Base-by-base conservation (phyloP, 768 basidiomycete species). In the Mycena alexandri region DNA sequence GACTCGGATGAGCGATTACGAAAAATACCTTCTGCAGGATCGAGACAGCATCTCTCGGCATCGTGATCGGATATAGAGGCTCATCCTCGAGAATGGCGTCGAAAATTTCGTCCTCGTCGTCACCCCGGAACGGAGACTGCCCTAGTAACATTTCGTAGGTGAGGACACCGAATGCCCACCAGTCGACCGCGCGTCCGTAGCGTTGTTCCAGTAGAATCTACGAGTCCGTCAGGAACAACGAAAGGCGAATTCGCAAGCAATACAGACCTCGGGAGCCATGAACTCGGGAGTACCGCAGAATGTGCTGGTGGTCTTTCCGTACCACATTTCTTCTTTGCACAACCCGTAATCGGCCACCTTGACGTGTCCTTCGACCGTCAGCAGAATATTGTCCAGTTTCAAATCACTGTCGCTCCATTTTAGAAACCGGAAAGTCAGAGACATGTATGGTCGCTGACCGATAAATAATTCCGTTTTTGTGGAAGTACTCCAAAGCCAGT, bases 231-330 rank as follows among this genome's bases (percentile, higher is more conserved):
- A 56, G 22, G 6, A 33, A 17, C 12, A 36, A 65, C 9, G n/a
- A 22, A 42, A 9, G 58, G 48, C 17, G 41, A 3, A 38, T 33
- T 24, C 29, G 6, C 29, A 29, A 29, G 12, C 63, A 25, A 13
- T 41, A 69, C 85, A 44, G 66, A 96, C 97, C 87, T 99, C 98
- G 4, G 98, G 98, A 22, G 98, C 98, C 98, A 99, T 99, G 80
- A 99, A 99, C 78, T 99, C 98, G 0, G 98, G 98, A 19, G 98
- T 99, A 58, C 98, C 98, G 81, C 98, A 99, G 82, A 99, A 99
- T 4, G 98, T 99, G 79, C 94, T 95, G 3, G 98, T 99, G 22
- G 96, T 98, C 74, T 91, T 89, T 17, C 96, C 96, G 71, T 86
- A 89, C 94, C 94, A 96, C 97, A 99, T 99, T 21, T 99, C 95